Evolutionary conservation across 106 monocot genomes (phyloP), one percentile per base, ranked within the genome.

Genomic region (Acorus gramineus): DNA sequence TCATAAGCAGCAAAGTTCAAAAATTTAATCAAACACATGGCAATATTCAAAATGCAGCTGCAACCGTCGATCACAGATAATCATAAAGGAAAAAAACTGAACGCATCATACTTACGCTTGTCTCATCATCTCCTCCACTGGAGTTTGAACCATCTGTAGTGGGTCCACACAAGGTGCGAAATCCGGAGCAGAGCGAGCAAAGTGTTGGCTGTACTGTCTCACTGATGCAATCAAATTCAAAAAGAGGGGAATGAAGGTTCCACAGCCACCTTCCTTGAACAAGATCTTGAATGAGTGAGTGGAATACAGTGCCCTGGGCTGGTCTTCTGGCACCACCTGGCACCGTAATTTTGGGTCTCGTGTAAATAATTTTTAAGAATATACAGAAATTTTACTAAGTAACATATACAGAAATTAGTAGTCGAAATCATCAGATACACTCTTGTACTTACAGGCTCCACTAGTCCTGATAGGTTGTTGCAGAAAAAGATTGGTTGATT

Each of bases 261-360:
- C 95, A 55, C 95, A 96, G 0, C 95, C 95, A 11, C 95, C 95
- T 55, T 96, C 90, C 76, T 96, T 96, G 81, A 96, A 91, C 65
- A 96, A 68, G 47, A 96, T 91, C 69, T 96, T 96, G 67, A 96
- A 91, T n/a, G 82, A 74, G 67, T 91, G 91, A 13, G 96, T 96
- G 4, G 96, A 91, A 66, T 87, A 96, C 2, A 96, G 82, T 7
- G 91, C 87, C 69, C 91, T 78, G 9, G 83, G 67, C 65, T 96
- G 81, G 47, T 73, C 76, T 11, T 96, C 91, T 43, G 90, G 85
- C 47, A 96, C 83, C 13, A 96, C 96, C 96, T 96, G 74, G 14
- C 44, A 2, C 1, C 28, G 28, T 28, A 28, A 28, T 28, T 28
- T 28, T 28, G 28, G 28, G 28, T 28, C 28, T 28, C 28, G 1